These are phyloP conservation scores for Paecilomyces dactylethromorphus DNA, from an alignment of 2,329 filamentous ascomycete species.

Conservation along the genomic window DNA sequence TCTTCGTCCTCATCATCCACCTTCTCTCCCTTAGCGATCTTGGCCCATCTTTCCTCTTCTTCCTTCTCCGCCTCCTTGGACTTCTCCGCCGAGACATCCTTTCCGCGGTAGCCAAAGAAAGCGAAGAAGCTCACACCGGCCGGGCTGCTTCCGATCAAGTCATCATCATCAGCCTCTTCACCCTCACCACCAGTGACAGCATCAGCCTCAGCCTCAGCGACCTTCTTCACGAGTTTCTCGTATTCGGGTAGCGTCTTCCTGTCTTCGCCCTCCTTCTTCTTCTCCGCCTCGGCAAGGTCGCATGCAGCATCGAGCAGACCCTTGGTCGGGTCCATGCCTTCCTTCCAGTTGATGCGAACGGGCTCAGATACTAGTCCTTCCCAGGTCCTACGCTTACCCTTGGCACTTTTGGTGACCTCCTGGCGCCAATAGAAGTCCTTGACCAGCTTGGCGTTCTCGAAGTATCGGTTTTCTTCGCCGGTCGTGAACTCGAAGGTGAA, in stretches of 20 bases:
- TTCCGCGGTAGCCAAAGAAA: slow-evolving; percentile 75
- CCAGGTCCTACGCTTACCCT: slow-evolving; percentile 52
- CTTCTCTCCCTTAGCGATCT: slow-evolving; percentile 45
- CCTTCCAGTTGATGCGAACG: slow-evolving; percentile 82
- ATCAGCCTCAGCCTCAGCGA: slow-evolving; percentile 33
- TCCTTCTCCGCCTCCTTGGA: slow-evolving; percentile 55
- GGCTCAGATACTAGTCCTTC: slow-evolving; percentile 80
- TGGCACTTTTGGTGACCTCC: slow-evolving; percentile 38
- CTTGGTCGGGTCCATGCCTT: slow-evolving; percentile 73
- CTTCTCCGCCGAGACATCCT: slow-evolving; percentile 66
- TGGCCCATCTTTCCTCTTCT: slow-evolving; percentile 52
- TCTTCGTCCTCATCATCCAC: slow-evolving; percentile 38
- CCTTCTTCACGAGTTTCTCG: slow-evolving; percentile 47
- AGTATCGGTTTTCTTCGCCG: slow-evolving; percentile 65
- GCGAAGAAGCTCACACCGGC: slow-evolving; percentile 75
- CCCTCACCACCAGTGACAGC: slow-evolving; percentile 20
- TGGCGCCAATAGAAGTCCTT: slow-evolving; percentile 89
- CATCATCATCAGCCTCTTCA: slow-evolving; percentile 37
- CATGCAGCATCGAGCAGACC: slow-evolving; percentile 70
- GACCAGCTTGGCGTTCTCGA: slow-evolving; percentile 69
- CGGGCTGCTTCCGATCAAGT: slow-evolving; percentile 41
- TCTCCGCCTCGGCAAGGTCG: slow-evolving; percentile 61
- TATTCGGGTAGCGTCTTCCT: slow-evolving; percentile 48
- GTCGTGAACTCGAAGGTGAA: slow-evolving; percentile 68
- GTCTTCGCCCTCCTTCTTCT: slow-evolving; percentile 47